Evolutionary conservation across 164 flowering plant species (phyloP).

Genomic region (Piper longum): DNA sequence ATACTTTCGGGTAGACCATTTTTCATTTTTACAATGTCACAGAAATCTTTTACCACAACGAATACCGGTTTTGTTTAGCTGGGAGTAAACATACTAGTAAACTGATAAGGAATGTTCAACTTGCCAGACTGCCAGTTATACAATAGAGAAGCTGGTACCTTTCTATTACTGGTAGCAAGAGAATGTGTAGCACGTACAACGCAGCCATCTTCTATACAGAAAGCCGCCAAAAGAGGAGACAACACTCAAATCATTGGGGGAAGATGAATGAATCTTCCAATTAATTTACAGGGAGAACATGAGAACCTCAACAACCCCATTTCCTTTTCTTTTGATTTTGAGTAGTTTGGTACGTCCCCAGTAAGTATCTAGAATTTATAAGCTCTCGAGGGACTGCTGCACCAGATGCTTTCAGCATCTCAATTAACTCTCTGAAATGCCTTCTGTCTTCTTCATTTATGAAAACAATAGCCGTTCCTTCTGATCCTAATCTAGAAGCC

Average conservation of each 20-base stretch:
- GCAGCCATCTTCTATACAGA: too few species aligned
- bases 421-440: conserved; percentile 51
- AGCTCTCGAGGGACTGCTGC: conserved; percentile 75
- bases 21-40: too few species aligned
- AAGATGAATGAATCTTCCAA: not conserved
- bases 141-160: too few species aligned
- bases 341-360: conserved; percentile 14
- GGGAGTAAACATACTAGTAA: too few species aligned
- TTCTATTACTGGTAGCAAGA: too few species aligned
- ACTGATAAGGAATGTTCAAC: too few species aligned
- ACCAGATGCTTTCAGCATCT: conserved; percentile 47
- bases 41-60: too few species aligned
- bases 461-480: conserved; percentile 61
- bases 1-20: too few species aligned
- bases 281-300: not conserved
- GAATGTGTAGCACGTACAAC: too few species aligned
- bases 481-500: conserved; percentile 75
- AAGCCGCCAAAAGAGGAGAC: too few species aligned
- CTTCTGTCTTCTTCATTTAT: conserved; percentile 67
- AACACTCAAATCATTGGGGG: not conserved
- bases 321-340: conserved; percentile 47
- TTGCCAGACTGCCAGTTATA: too few species aligned
- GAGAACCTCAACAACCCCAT: not conserved
- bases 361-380: conserved; percentile 37
- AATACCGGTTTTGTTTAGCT: too few species aligned